phyloP scores from a whole-genome alignment of 2,329 filamentous ascomycete species.

The Geosmithia putterillii region DNA sequence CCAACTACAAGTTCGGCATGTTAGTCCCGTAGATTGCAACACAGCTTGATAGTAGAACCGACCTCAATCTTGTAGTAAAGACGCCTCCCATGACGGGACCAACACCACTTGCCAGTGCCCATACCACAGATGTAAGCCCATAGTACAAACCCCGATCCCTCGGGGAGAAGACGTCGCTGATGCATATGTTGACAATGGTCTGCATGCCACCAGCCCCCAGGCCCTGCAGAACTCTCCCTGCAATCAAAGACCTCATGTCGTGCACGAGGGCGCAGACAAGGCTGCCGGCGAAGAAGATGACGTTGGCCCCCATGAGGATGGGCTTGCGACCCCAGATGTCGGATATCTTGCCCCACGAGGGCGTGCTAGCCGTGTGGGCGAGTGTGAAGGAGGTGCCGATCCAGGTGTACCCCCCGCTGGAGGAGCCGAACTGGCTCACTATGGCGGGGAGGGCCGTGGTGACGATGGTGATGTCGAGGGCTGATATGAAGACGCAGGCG shows the following conservation, averaged over 20 bases:
- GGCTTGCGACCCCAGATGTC: constrained; percentile 48
- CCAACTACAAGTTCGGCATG: constrained; percentile 7
- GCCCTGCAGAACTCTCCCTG: constrained; percentile 35
- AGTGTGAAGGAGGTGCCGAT: constrained; percentile 65
- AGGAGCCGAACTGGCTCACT: constrained; percentile 38
- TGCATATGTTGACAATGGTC: constrained; percentile 39
- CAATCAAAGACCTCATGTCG: constrained; percentile 21
- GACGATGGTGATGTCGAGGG: constrained; percentile 43
- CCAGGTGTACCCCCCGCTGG: constrained; percentile 61
- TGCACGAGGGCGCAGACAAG: constrained; percentile 26
- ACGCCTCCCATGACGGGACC: constrained; percentile 54
- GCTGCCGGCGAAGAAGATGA: constrained; percentile 39
- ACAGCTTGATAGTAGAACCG: constrained; percentile 7
- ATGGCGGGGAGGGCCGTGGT: constrained; percentile 52
- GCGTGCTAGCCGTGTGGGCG: constrained; percentile 52
- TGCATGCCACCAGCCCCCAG: constrained; percentile 38
- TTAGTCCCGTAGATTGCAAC: neutral
- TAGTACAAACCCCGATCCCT: constrained; percentile 33
- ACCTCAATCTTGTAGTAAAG: constrained; percentile 48
- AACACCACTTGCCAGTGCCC: constrained; percentile 53
- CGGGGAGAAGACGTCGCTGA: constrained; percentile 38
- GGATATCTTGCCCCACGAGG: constrained; percentile 56
- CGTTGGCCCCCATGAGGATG: constrained; percentile 32
- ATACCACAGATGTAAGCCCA: constrained; percentile 52
- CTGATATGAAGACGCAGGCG: constrained; percentile 26